phyloP scores from a whole-genome alignment of 2,329 filamentous ascomycete genomes.

The Cladosporium cucumerinum region DNA sequence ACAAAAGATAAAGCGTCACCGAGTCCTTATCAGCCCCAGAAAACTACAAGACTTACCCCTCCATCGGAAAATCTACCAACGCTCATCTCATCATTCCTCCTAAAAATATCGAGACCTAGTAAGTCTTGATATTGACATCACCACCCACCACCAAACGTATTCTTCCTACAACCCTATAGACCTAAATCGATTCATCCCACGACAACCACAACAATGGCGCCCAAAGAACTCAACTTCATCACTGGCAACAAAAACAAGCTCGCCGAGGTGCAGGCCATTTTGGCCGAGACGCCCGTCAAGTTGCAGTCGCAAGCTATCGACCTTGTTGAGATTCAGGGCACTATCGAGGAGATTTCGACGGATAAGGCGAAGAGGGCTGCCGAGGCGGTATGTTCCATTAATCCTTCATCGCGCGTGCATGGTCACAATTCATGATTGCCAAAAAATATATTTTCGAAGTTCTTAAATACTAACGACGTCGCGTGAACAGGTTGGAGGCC shows the following conservation, averaged over 20 bases:
- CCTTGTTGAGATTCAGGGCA: constrained; percentile 85
- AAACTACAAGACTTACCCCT: background rate
- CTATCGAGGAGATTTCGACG: constrained; percentile 82
- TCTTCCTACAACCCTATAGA: background rate
- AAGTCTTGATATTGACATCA: background rate
- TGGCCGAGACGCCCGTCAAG: constrained; percentile 65
- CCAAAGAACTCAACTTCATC: constrained; percentile 77
- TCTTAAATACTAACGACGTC: background rate
- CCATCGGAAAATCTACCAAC: background rate
- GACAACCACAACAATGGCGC: constrained; percentile 24
- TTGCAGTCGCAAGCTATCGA: constrained; percentile 74
- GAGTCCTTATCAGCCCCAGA: background rate
- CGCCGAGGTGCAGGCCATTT: constrained; percentile 80
- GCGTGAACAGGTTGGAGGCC: constrained; percentile 64
- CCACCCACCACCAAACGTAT: background rate
- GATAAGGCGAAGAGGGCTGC: constrained; percentile 86
- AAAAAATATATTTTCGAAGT: background rate
- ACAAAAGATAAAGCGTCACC: background rate
- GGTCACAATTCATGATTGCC: background rate
- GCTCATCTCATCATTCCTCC: background rate
- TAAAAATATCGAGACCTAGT: background rate
- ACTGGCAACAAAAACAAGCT: constrained; percentile 96
- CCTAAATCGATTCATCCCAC: background rate
- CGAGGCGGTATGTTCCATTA: constrained; percentile 56
- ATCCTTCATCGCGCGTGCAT: background rate